Conservation (phyloP, 768 basidiomycete genomes). For the Cystofilobasidium ferigula region DNA sequence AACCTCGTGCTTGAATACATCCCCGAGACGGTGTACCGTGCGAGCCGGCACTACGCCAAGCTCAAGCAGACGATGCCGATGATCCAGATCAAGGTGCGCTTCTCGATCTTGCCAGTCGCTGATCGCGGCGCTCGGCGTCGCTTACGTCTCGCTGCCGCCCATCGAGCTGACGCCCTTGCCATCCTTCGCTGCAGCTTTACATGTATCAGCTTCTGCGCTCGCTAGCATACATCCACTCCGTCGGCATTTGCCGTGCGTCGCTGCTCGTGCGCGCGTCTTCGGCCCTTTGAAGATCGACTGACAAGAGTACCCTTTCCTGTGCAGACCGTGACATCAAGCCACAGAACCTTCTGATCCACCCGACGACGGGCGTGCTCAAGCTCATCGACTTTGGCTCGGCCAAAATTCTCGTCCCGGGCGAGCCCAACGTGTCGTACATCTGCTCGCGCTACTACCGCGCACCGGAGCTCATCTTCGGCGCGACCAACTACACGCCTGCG, state of each 20-base stretch:
- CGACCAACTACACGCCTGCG: constrained; percentile 98
- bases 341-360: constrained; percentile 94
- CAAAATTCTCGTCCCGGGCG: constrained; percentile 93
- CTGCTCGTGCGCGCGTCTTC: not conserved
- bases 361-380: constrained; percentile 90
- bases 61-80: constrained; percentile 99
- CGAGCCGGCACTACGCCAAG: constrained; percentile 96
- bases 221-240: constrained; percentile 96
- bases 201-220: constrained; percentile 76
- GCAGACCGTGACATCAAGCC: constrained; percentile 93
- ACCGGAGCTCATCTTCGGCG: constrained; percentile 97
- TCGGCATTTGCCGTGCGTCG: constrained; percentile 71
- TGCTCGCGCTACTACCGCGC: constrained; percentile 99
- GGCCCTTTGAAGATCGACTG: not conserved
- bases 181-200: constrained; percentile 16
- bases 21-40: constrained; percentile 97
- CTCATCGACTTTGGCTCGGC: constrained; percentile 98
- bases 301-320: not conserved
- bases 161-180: constrained; percentile 17
- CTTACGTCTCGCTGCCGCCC: constrained; percentile 34
- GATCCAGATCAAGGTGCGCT: constrained; percentile 73
- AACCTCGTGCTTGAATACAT: constrained; percentile 99
- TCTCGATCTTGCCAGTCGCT: not conserved
- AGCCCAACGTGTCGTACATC: constrained; percentile 99
- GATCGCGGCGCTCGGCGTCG: no score